Evolutionary conservation across 208 protist genomes (phyloP).

Genomic region (Novymonas esmeraldas): DNA sequence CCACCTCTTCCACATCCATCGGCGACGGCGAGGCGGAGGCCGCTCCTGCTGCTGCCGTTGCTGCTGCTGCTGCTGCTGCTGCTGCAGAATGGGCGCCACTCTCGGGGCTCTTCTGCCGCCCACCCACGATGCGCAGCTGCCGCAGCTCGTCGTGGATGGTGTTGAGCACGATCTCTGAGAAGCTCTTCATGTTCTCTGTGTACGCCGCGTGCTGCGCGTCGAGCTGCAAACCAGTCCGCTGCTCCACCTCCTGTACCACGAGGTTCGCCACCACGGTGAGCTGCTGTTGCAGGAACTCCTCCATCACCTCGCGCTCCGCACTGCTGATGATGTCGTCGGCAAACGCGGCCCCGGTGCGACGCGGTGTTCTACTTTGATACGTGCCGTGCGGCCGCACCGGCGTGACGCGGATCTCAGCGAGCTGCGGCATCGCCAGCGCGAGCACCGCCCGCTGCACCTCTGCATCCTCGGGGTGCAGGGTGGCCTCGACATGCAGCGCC

Average conservation of each 20-base stretch:
- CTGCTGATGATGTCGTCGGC: constrained; percentile 13
- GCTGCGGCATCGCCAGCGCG: constrained; percentile 51
- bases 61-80: not conserved
- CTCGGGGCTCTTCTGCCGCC: not conserved
- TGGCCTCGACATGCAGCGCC: constrained; percentile 56
- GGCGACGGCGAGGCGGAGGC: not conserved
- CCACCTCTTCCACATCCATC: constrained; percentile 28
- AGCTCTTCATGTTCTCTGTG: constrained; percentile 30
- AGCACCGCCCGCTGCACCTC: constrained; percentile 72
- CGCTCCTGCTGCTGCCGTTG: not conserved
- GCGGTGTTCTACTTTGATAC: constrained; percentile 12
- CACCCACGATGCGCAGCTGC: constrained; percentile 18
- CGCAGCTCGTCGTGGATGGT: constrained; percentile 53
- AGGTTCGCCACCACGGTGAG: constrained; percentile 69
- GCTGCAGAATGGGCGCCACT: not conserved
- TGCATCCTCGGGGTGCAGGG: constrained; percentile 73
- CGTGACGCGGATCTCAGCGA: constrained; percentile 52
- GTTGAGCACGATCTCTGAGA: constrained; percentile 54
- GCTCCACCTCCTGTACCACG: constrained; percentile 43
- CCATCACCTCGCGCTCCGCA: constrained; percentile 44
- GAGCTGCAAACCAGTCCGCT: constrained; percentile 38
- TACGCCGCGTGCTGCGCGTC: constrained; percentile 39
- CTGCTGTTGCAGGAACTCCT: constrained; percentile 54
- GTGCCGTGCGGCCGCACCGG: constrained; percentile 24
- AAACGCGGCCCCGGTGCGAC: not conserved